Evolutionary conservation across 108 stramenopile genomes (phyloP).

Genomic region (Seminavis robusta): DNA sequence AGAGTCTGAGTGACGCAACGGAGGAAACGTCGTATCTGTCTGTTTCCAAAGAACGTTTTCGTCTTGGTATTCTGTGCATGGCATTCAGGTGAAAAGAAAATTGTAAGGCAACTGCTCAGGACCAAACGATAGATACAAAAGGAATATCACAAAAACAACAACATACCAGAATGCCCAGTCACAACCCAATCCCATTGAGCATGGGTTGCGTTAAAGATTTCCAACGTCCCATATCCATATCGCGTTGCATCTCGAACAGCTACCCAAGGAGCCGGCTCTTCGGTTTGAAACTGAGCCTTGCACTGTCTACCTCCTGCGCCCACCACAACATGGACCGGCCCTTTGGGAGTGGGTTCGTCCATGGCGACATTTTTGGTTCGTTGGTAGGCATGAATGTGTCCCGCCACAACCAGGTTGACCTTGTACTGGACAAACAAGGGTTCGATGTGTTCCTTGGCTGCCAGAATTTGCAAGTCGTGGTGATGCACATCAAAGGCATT

Average conservation of each 20-base stretch:
- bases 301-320: constrained; percentile 93
- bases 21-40: too few species aligned
- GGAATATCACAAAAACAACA: too few species aligned
- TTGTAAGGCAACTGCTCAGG: too few species aligned
- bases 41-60: too few species aligned
- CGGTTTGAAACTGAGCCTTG: constrained; percentile 60
- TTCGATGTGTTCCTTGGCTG: constrained; percentile 71
- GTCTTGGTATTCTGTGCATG: too few species aligned
- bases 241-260: constrained; percentile 73
- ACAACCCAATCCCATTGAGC: constrained; percentile 75
- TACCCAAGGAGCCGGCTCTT: constrained; percentile 75
- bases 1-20: too few species aligned
- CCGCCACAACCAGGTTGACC: constrained; percentile 86
- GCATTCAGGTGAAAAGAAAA: too few species aligned
- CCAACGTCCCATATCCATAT: constrained; percentile 84
- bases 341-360: constrained; percentile 32
- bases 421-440: constrained; percentile 71
- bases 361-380: constrained; percentile 63
- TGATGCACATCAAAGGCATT: constrained; percentile 70
- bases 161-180: constrained; percentile 1
- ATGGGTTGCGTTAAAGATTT: constrained; percentile 62
- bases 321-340: constrained; percentile 83
- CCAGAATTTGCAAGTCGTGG: constrained; percentile 55
- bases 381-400: constrained; percentile 93
- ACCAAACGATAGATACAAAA: too few species aligned